Conservation (phyloP, 352 stramenopile genomes). For the Blastocystis sp. region DNA sequence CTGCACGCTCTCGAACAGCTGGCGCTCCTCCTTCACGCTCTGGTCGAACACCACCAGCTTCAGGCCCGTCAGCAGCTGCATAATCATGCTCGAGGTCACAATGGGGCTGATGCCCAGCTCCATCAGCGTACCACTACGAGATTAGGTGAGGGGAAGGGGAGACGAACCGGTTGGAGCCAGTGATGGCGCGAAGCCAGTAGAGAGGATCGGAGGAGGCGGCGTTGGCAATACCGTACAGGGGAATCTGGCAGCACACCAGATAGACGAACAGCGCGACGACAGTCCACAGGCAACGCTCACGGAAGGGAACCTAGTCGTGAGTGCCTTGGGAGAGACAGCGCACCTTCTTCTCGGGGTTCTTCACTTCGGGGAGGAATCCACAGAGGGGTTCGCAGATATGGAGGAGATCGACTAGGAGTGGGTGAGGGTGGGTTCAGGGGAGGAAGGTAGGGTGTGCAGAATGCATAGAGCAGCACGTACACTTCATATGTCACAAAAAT, state of each 20-base stretch:
- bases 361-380: neutral
- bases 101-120: constrained; percentile 96
- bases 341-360: neutral
- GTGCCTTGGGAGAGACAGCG: neutral
- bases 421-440: neutral
- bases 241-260: constrained; percentile 98
- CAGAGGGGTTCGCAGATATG: constrained; percentile 36
- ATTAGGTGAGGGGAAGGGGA: neutral
- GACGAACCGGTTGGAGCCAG: constrained; percentile 88
- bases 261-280: constrained; percentile 99
- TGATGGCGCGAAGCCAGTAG: constrained; percentile 98
- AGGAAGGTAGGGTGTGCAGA: neutral
- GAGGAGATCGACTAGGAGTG: constrained; percentile 7
- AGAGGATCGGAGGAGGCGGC: constrained; percentile 96
- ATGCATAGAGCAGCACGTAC: neutral
- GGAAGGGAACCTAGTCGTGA: constrained; percentile 86
- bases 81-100: constrained; percentile 96
- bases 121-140: constrained; percentile 87
- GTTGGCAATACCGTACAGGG: constrained; percentile 96
- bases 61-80: constrained; percentile 93
- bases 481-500: constrained; percentile 17
- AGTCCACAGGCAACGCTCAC: constrained; percentile 97
- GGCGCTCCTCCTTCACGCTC: constrained; percentile 95
- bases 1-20: constrained; percentile 93
- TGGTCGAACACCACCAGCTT: constrained; percentile 98